Evolutionary conservation across 1,284 basidiomycete species (phyloP), one percentile per base, ranked within the genome.

Genomic region (Vanrija humicola): DNA sequence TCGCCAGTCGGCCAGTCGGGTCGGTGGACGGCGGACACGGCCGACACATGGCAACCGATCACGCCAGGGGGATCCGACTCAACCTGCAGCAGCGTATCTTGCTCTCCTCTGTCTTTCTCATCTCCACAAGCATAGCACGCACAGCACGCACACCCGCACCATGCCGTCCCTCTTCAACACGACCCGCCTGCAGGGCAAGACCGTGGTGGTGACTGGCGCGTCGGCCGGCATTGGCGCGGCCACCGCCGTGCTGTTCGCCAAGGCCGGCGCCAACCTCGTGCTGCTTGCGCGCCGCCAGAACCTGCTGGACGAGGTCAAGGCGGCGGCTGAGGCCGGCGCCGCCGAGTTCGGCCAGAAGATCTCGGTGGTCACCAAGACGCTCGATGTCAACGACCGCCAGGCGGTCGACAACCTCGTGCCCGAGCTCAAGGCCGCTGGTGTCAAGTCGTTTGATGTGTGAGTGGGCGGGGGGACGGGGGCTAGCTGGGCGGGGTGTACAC

Each of bases 201-300:
- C 60, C 38, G 75, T 72, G 21, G 56, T 77, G 43, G 56, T 77
- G 56, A 77, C 75, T 18, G 75, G 75, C 28, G 74, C 75, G 25
- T 76, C 74, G 6, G 69, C 70, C 8, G 75, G 75, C 29, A 77
- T 77, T 55, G 75, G 75, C 14, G 74, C 70, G 10, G 71, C 74
- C 1, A 71, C 72, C 9, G 79, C 81, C 2, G 69, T 81, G 54
- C 77, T 79, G 5, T 76, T 83, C 23, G 82, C 82, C 5, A 76
- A 77, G 26, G 81, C 81, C 8, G 83, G 84, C 4, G 86, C 83
- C 82, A 81, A 78, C 58, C 78, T 87, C 26, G 80, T 82, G 10
- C 65, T 87, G 18, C 82, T 81, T 39, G 80, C 79, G 5, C 73
- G 87, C 28, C 78, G 86, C 29, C 64, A 75, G 12, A 78, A 80